Percentiles rank a stretch among this genome's conserved stretches.
Conservation (phyloP, 345 rosid species). For the Hibiscus mutabilis region DNA sequence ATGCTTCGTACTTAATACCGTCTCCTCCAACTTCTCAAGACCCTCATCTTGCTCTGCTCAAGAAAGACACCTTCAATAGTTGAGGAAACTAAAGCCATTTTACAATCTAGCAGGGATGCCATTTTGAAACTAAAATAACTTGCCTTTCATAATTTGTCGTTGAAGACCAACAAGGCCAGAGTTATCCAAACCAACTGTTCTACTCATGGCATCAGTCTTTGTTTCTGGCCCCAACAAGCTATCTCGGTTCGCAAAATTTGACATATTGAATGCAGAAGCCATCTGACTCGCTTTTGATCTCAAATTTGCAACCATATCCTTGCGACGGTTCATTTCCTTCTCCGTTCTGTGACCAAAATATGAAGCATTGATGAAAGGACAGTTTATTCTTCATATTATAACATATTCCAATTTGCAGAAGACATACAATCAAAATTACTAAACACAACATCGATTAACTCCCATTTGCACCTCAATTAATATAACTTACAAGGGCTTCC, state of each 20-base stretch:
- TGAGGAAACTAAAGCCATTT: background rate
- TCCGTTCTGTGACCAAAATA: conserved; percentile 49
- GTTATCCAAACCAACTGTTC: conserved; percentile 61
- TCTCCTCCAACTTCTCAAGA: conserved; percentile 79
- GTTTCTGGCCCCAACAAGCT: conserved; percentile 70
- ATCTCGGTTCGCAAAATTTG: conserved; percentile 62
- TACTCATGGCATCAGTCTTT: conserved; percentile 48
- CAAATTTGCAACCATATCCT: conserved; percentile 71
- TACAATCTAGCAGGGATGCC: background rate
- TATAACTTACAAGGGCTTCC: conserved; percentile 58
- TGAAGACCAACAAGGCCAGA: conserved; percentile 85
- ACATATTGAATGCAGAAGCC: conserved; percentile 81
- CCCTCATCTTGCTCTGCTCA: conserved; percentile 99
- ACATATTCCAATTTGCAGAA: background rate
- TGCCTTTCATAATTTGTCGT: conserved; percentile 86
- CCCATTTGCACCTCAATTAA: background rate
- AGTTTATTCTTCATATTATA: background rate
- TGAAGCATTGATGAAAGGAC: background rate
- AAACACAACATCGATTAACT: background rate
- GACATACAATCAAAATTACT: background rate
- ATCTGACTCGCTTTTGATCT: conserved; percentile 72
- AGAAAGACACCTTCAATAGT: conserved; percentile 3
- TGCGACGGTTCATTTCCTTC: conserved; percentile 94
- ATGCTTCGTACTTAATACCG: conserved; percentile 68
- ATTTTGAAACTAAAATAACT: conserved; percentile 11